Base-by-base conservation (phyloP, 495 filamentous ascomycete species). In the Aspergillus diversus region DNA sequence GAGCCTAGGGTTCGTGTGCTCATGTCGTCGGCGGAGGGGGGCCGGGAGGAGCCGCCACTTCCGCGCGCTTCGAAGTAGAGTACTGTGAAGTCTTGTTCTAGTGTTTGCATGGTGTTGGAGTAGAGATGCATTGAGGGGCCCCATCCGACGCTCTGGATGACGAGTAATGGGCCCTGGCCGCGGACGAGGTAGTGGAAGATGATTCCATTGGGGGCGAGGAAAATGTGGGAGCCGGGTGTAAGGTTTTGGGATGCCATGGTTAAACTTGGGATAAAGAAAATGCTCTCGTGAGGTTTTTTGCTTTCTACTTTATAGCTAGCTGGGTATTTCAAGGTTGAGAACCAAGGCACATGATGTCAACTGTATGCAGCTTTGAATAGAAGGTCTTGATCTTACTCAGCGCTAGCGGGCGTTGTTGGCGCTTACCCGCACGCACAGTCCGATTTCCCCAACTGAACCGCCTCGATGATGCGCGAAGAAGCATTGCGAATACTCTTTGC, bases 1-100 rank as follows among this genome's bases (percentile, higher is more conserved):
- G 59, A 52, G 7, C 43, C 48, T n/a, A 71, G 56, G 47, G 66
- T 58, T 8, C 57, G 61, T 0, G 33, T 63, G 62, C 55, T 60
- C 66, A 69, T 69, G 31, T 50, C 33, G 21, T 43, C 16, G 32
- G n/a, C 5, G 0, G 27, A 31, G 1, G 43, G 2, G 15, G 67
- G 66, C 5, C 55, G 55, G 7, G 55, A 43, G 55, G 15, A 12
- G 8, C 16, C 16, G 1, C 55, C 55, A 1, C n/a, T 15, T 9
- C 55, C 55, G 16, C 55, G 55, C 5, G 55, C 5, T 32, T 57
- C 55, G 16, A 57, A 57, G 55, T 57, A 57, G 5, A 57, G 55
- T 11, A 57, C 4, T 4, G 55, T 43, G 12, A 57, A 57, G 7
- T 32, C 12, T 9, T 43, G 8, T 32, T 57, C 55, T 2, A 57